Evolutionary conservation across 2,329 filamentous ascomycete genomes (phyloP).

Genomic region (Claviceps quebecensis): DNA sequence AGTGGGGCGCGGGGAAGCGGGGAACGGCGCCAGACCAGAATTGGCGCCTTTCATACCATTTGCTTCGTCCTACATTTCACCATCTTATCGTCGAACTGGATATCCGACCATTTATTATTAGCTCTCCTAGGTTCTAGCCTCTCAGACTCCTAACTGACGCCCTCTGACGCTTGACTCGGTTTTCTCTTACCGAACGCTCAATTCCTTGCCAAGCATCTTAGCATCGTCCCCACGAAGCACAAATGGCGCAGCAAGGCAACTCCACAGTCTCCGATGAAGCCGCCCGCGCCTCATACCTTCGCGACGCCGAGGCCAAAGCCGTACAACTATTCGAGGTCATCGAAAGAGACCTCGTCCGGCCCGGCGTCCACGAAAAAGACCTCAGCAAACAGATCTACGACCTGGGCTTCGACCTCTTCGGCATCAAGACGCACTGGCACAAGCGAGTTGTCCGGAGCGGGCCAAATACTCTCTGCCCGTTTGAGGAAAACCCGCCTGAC

Average conservation of each 20-base stretch:
- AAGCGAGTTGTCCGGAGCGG: constrained; percentile 36
- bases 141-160: too few species aligned
- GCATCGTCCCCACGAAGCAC: too few species aligned
- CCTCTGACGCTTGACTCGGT: too few species aligned
- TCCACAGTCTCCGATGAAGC: neutral
- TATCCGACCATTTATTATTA: too few species aligned
- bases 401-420: constrained; percentile 14
- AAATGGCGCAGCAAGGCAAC: neutral
- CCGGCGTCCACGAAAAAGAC: constrained; percentile 32
- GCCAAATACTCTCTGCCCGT: constrained; percentile 33
- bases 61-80: too few species aligned
- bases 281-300: constrained; percentile 14
- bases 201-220: too few species aligned
- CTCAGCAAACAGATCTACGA: constrained; percentile 33
- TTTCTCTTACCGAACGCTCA: too few species aligned
- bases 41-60: too few species aligned
- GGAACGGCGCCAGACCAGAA: too few species aligned
- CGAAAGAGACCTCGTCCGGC: constrained; percentile 27
- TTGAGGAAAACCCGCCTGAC: constrained; percentile 34
- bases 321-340: constrained; percentile 32
- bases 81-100: too few species aligned
- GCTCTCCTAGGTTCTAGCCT: too few species aligned
- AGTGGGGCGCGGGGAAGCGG: too few species aligned
- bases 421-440: constrained; percentile 36
- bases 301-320: constrained; percentile 32